These are phyloP conservation scores for Suillus brevipes DNA, from an alignment of 768 basidiomycete genomes.

Conservation along the genomic window DNA sequence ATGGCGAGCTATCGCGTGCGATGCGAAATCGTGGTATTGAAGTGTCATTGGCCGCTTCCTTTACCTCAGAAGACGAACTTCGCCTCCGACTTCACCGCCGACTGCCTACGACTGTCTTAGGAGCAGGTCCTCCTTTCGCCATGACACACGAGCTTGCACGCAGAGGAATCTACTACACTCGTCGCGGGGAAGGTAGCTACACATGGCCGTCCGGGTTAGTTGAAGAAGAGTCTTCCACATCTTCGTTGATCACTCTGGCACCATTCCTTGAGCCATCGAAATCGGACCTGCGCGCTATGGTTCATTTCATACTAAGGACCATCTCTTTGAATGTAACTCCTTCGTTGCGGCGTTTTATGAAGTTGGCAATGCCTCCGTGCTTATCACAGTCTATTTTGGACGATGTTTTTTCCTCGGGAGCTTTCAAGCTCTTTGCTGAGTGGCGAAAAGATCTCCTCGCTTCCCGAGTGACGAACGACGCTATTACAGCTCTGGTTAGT, in stretches of 20 bases:
- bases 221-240: conserved; percentile 51
- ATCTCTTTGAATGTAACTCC: conserved; percentile 12
- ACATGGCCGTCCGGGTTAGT: conserved; percentile 40
- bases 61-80: conserved; percentile 45
- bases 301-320: conserved; percentile 30
- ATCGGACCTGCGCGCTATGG: conserved; percentile 20
- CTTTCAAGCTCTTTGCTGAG: conserved; percentile 15
- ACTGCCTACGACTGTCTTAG: conserved; percentile 38
- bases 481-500: conserved; percentile 30
- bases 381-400: conserved; percentile 21
- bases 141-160: conserved; percentile 25
- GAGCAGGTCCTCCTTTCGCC: conserved; percentile 11
- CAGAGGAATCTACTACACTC: conserved; percentile 21
- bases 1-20: conserved; percentile 93
- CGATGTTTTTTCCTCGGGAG: conserved; percentile 17
- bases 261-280: conserved; percentile 29
- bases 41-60: conserved; percentile 50
- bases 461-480: conserved; percentile 3
- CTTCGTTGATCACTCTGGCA: conserved; percentile 41
- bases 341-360: conserved; percentile 27
- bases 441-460: conserved; percentile 15
- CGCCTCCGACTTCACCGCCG: conserved; percentile 50
- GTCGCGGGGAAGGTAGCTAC: background rate
- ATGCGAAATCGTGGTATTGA: conserved; percentile 99
- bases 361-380: conserved; percentile 11